These are phyloP conservation scores for Mucor circinelloides DNA, from an alignment of 371 early-diverging fungal genomes.

Conservation along the genomic window DNA sequence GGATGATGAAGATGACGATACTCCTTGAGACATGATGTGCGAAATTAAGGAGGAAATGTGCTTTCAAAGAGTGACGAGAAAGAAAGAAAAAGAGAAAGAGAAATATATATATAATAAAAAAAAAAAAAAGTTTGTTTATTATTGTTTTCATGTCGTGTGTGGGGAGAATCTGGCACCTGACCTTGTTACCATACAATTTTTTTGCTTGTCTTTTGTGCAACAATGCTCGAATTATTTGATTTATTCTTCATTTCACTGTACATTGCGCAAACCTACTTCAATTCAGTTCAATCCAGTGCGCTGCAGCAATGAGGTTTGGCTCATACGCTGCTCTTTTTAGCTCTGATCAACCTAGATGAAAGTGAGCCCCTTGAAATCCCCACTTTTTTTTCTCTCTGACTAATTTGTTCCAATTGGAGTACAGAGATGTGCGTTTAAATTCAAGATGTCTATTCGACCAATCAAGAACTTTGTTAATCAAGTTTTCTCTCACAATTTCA, in stretches of 20 bases:
- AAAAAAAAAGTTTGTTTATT: slow-evolving; percentile 3
- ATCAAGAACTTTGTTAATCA: background rate
- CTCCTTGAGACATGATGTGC: slow-evolving; percentile 17
- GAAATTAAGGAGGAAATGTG: background rate
- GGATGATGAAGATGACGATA: slow-evolving; percentile 1
- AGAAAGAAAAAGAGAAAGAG: background rate
- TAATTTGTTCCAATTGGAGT: background rate
- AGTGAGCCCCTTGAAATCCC: background rate
- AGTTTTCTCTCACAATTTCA: background rate
- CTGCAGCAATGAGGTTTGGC: background rate
- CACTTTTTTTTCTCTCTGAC: background rate
- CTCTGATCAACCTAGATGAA: background rate
- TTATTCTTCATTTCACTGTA: background rate
- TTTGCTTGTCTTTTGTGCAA: background rate
- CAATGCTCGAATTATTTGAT: background rate
- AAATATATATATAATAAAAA: background rate
- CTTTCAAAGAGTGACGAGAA: background rate
- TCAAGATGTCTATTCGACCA: background rate
- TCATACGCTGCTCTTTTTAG: background rate
- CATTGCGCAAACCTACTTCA: background rate
- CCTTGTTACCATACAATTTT: background rate
- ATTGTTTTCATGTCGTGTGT: slow-evolving; percentile 3
- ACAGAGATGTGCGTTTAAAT: background rate
- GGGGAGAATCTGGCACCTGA: slow-evolving; percentile 5
- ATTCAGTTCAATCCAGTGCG: background rate